Base-by-base conservation (phyloP, 208 protist genomes). In the Leptomonas seymouri region DNA sequence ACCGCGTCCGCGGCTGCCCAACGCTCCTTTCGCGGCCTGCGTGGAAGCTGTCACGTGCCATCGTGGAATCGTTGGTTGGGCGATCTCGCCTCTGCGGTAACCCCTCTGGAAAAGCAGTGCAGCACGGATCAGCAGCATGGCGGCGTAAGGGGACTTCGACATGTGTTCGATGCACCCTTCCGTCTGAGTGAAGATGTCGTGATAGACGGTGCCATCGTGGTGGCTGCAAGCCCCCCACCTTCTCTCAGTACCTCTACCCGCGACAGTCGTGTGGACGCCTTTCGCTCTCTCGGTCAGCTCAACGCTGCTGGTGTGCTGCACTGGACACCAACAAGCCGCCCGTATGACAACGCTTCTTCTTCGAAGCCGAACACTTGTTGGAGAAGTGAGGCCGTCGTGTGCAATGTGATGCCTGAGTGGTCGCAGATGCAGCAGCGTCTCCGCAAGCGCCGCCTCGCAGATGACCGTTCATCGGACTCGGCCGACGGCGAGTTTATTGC, bases 61-160 rank as follows among this genome's bases (percentile, higher is more conserved):
- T 90, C 84, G 11, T 55, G 80, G 49, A 90, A 90, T 34, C 49
- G 46, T 16, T 72, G 81, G 48, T 56, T 90, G 15, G 55, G 44
- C 41, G 72, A 82, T 27, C 42, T 80, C 36, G 59, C 63, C 9
- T 16, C 63, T 28, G 50, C 42, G 39, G 50, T 16, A 28, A 42
- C 41, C 3, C 48, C 39, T 15, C 6, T 21, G 31, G 39, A 54
- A 42, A 15, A 8, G 49, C 7, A 57, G 2, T n/a, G 15, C 9
- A 57, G 28, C 15, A 28, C 53, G 6, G 30, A n/a, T 34, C 2
- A 25, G 31, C 15, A 11, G 30, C 53, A 39, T 15, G 30, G 31
- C 16, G 53, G 11, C 18, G 14, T 6, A 45, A 27, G n/a, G 6
- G 7, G 18, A 27, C 36, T 28, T 21, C 44, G 16, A 21, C n/a